Base-by-base conservation (phyloP, 768 basidiomycete species). In the Cyclocybe cylindracea region DNA sequence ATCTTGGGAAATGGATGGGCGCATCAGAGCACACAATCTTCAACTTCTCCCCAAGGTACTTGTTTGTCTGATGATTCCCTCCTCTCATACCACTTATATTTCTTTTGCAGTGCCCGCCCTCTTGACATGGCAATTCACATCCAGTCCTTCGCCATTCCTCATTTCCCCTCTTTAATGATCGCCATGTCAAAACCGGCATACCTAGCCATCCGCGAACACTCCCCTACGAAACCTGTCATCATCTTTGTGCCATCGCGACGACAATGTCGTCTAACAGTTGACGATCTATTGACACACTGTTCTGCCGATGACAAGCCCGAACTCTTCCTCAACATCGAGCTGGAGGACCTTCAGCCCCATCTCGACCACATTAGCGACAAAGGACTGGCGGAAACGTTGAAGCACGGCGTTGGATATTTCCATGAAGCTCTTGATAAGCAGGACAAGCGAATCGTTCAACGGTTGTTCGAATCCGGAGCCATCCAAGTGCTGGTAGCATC, bases 161-260 rank as follows among this genome's bases (percentile, higher is more conserved):
- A 98, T 64, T 97, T 96, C 84, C 94, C 97, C 0, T 97, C 94
- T 0, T 76, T 99, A 38, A 98, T 99, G 96, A 93, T 98, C 53
- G 83, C 94, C 40, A 98, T 99, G 97, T 94, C 95, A 7, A 98
- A 98, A 66, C 97, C 97, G 0, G 91, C 96, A 0, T 98, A 98
- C 66, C 82, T 98, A 6, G 87, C 95, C 31, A 89, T 98, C 54
- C 74, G 86, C 39, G 96, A 99, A 64, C 86, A 94, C 57, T 87
- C 97, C 0, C 80, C 85, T 0, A 78, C 82, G 4, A 91, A 90
- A 60, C 95, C 95, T 0, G 91, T 94, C 56, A 88, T 98, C 60
- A 73, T 91, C 55, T 98, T 98, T 54, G 96, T 98, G 0, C 89
- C 94, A 0, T 94, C 93, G 14, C 81, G 96, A 14, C 86, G 92